Percentiles rank a stretch among this genome's conserved stretches.
phyloP scores from a whole-genome alignment of 140 eudicot genomes.

The Cichorium intybus region DNA sequence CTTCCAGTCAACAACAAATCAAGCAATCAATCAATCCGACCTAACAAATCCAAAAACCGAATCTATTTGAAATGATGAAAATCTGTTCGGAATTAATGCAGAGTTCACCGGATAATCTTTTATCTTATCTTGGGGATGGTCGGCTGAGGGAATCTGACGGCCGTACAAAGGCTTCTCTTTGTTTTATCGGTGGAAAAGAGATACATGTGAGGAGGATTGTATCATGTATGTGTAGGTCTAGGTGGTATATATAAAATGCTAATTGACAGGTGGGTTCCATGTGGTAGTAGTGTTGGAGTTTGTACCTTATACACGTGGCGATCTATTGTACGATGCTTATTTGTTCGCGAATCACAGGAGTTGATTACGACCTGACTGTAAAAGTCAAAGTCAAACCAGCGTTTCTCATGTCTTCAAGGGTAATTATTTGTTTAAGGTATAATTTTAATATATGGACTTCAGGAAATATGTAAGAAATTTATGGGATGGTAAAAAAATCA shows the following conservation, averaged over 20 bases:
- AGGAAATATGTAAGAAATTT: not conserved
- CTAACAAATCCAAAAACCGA: not conserved
- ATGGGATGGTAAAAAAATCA: no score
- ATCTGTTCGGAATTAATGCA: conserved; percentile 11
- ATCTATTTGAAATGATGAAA: not conserved
- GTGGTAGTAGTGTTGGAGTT: conserved; percentile 30
- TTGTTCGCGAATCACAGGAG: conserved; percentile 16
- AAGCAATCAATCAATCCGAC: not conserved
- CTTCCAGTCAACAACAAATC: conserved; percentile 4
- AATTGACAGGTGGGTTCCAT: conserved; percentile 41
- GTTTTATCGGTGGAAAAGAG: conserved; percentile 11
- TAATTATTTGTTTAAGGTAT: conserved; percentile 3
- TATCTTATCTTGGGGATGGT: conserved; percentile 18
- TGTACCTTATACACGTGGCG: conserved; percentile 31
- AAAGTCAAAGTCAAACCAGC: conserved; percentile 32
- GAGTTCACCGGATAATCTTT: conserved; percentile 15
- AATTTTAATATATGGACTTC: not conserved
- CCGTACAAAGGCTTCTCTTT: conserved; percentile 19
- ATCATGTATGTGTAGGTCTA: not conserved
- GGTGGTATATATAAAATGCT: conserved; percentile 32
- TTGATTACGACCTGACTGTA: not conserved
- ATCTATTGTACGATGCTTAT: conserved; percentile 27
- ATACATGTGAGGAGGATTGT: not conserved
- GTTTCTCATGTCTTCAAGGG: conserved; percentile 29
- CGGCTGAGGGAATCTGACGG: conserved; percentile 25